A percentile compares a stretch with the other conserved stretches of the same genome.
Evolutionary conservation across 345 rosid species (phyloP).

Genomic region (Gossypium thurberi): DNA sequence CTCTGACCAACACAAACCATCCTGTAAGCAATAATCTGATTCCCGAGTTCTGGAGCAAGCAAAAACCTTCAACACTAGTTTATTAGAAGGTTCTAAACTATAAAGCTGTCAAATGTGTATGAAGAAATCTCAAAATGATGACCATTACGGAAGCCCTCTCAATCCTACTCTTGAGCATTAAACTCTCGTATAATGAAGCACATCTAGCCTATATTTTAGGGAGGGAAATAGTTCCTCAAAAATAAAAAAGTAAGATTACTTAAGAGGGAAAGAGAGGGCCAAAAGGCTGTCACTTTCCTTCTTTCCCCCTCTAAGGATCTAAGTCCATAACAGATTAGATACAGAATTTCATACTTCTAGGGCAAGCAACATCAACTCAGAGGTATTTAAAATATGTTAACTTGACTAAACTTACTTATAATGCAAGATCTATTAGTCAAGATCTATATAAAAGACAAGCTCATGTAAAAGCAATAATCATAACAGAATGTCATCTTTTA

Average conservation of each 20-base stretch:
- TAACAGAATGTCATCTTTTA: background rate
- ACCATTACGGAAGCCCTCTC: background rate
- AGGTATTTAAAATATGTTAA: background rate
- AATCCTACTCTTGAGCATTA: background rate
- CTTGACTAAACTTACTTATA: background rate
- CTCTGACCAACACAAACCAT: background rate
- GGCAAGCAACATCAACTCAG: background rate
- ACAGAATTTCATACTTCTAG: background rate
- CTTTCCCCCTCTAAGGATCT: background rate
- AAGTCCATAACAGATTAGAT: background rate
- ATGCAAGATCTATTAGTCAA: background rate
- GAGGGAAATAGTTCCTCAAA: background rate
- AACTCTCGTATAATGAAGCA: background rate
- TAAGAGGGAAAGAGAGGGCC: background rate
- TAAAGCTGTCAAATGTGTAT: background rate
- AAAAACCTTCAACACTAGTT: background rate
- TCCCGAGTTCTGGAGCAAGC: background rate
- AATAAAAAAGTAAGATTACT: background rate
- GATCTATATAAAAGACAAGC: slow-evolving; percentile 3
- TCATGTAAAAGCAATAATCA: background rate
- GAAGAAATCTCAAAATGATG: slow-evolving; percentile 1
- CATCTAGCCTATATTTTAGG: background rate
- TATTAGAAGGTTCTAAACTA: background rate
- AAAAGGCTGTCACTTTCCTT: background rate
- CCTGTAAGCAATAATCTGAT: background rate